Conservation (phyloP, 352 stramenopile genomes). For the Pythium sukuiense region DNA sequence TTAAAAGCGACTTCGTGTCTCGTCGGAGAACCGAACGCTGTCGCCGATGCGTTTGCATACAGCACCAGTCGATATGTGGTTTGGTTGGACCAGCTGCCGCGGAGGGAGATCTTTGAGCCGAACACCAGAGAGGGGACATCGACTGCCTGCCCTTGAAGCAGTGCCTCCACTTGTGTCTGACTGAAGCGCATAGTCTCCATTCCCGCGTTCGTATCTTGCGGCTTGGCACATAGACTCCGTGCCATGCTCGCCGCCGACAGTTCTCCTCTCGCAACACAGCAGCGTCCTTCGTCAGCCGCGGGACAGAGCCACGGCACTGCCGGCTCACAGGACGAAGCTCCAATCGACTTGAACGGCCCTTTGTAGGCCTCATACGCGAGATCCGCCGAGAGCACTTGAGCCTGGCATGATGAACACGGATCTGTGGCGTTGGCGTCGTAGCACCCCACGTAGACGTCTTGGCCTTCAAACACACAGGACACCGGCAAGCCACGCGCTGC, state of each 20-base stretch:
- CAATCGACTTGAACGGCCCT: slow-evolving; percentile 10
- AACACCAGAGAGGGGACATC: slow-evolving; percentile 11
- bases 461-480: slow-evolving; percentile 15
- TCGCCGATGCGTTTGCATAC: background rate
- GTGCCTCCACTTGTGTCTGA: slow-evolving; percentile 5
- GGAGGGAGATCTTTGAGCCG: slow-evolving; percentile 14
- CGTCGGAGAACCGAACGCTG: background rate
- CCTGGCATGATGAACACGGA: slow-evolving; percentile 18
- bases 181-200: slow-evolving; percentile 9
- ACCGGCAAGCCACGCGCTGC: background rate
- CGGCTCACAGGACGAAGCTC: slow-evolving; percentile 4
- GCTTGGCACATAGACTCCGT: slow-evolving; percentile 14
- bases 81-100: slow-evolving; percentile 18
- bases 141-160: slow-evolving; percentile 6
- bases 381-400: background rate
- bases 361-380: slow-evolving; percentile 16
- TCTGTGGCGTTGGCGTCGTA: slow-evolving; percentile 8
- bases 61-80: slow-evolving; percentile 6
- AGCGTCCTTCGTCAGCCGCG: slow-evolving; percentile 14
- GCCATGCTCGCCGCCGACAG: background rate
- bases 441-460: background rate
- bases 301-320: slow-evolving; percentile 30
- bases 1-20: slow-evolving; percentile 10
- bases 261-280: slow-evolving; percentile 18
- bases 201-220: slow-evolving; percentile 3